These are phyloP conservation scores for Aspergillus sparsus DNA, from an alignment of 495 filamentous ascomycete species.

Conservation along the genomic window DNA sequence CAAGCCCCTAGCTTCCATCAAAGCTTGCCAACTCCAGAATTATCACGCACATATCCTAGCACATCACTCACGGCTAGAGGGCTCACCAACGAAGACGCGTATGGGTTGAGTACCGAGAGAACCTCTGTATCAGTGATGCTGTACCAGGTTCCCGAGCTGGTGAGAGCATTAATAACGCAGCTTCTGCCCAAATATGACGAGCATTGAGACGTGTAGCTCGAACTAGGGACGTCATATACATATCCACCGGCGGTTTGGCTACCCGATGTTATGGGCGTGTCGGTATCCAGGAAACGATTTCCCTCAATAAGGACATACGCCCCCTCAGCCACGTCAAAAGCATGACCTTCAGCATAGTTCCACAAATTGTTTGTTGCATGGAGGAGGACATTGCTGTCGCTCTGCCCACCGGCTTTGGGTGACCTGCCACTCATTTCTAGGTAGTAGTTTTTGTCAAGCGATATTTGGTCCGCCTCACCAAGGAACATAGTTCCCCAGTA, in stretches of 20 bases:
- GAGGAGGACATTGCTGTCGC: neutral
- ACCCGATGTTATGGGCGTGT: neutral
- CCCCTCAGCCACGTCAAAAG: neutral
- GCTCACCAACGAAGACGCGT: neutral
- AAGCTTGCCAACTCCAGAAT: neutral
- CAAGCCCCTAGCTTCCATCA: neutral
- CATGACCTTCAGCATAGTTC: neutral
- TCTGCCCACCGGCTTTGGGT: neutral
- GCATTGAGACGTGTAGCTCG: neutral
- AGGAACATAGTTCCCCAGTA: slow-evolving; percentile 49
- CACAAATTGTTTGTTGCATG: neutral
- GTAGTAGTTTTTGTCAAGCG: slow-evolving; percentile 33
- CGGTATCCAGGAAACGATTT: neutral
- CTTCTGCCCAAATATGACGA: neutral
- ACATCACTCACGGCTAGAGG: neutral
- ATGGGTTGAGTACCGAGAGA: neutral
- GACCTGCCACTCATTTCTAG: neutral
- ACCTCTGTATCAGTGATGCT: neutral
- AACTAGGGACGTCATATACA: neutral
- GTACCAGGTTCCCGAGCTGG: neutral
- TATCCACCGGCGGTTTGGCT: neutral
- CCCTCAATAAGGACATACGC: neutral
- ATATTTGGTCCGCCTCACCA: slow-evolving; percentile 43
- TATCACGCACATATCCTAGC: neutral
- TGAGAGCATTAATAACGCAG: neutral